Base-by-base conservation (phyloP, 768 basidiomycete species). In the Mycena vitilis region DNA sequence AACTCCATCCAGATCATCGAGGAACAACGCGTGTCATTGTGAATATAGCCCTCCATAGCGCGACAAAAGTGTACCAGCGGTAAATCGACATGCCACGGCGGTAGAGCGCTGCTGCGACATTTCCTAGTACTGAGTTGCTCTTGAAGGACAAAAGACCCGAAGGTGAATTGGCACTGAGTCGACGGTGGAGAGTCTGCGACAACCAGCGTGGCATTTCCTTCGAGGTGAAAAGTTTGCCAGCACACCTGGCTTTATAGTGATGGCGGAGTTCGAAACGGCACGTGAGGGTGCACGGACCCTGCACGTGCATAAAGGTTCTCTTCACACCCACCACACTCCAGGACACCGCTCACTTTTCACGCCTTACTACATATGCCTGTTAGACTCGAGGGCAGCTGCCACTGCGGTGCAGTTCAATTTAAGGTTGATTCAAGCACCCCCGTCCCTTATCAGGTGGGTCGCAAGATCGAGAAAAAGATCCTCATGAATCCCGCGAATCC, bases 381-480 rank as follows among this genome's bases (percentile, higher is more conserved):
- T 54, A 80, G 86, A 72, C 79, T 91, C 20, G 81, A 84, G 73
- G 87, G 86, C 70, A 85, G 83, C 64, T 88, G 86, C 71, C 87
- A 87, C 72, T 87, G 86, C 72, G 85, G 86, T 25, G 81, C 85
- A 15, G 83, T 87, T 30, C 79, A 75, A 63, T 88, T 87, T 71
- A 80, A 73, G 18, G 73, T 87, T 2, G 74, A 84, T 59, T 86
- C 85, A 0, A 90, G 87, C 73, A 90, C 88, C 0, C 82, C 89
- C 2, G 82, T 89, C 7, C 89, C 90, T 9, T 91, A 89, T 73
- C 88, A 90, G 80, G 89, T 88, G 62, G 36, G 79, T 68, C 38
- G 40, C 16, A 4, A 47, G 15, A 7, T 13, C 25, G 34, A 44
- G 6, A 25, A 44, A 38, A 55, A n/a, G 18, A 45, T 45, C 13